phyloP scores from a whole-genome alignment of 1,139 yeast species.

The Debaryomyces udenii region DNA sequence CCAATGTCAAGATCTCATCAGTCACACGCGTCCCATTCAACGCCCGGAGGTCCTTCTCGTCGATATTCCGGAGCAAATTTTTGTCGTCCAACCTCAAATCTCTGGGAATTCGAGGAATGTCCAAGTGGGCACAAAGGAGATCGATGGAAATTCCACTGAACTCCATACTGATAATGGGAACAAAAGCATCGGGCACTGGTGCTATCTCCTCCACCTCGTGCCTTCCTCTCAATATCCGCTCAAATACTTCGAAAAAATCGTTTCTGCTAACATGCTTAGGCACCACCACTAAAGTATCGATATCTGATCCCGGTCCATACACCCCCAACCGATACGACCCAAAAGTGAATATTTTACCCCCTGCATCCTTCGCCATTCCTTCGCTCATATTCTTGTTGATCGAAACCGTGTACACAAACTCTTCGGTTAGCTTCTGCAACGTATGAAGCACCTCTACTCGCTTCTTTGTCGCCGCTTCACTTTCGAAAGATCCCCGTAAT shows the following conservation, averaged over 20 bases:
- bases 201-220: slow-evolving; percentile 87
- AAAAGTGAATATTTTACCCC: slow-evolving; percentile 92
- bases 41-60: slow-evolving; percentile 86
- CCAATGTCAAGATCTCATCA: slow-evolving; percentile 84
- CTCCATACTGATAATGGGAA: slow-evolving; percentile 89
- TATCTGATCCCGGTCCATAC: slow-evolving; percentile 98
- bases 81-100: slow-evolving; percentile 80
- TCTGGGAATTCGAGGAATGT: slow-evolving; percentile 78
- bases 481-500: slow-evolving; percentile 85
- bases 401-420: slow-evolving; percentile 83
- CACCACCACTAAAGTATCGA: slow-evolving; percentile 91
- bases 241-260: slow-evolving; percentile 84
- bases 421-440: slow-evolving; percentile 72
- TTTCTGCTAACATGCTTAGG: slow-evolving; percentile 94
- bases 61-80: slow-evolving; percentile 78
- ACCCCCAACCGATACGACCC: slow-evolving; percentile 96
- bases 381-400: slow-evolving; percentile 87
- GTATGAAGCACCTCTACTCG: slow-evolving; percentile 72
- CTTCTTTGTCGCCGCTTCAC: slow-evolving; percentile 76
- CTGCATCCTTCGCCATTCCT: slow-evolving; percentile 96
- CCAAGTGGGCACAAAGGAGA: slow-evolving; percentile 79
- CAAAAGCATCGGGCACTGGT: slow-evolving; percentile 95
- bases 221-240: slow-evolving; percentile 62
- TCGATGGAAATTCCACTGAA: slow-evolving; percentile 90
- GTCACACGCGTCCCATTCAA: slow-evolving; percentile 97